phyloP scores from a whole-genome alignment of 1,284 basidiomycete species.

The Ceratobasidium sp. region DNA sequence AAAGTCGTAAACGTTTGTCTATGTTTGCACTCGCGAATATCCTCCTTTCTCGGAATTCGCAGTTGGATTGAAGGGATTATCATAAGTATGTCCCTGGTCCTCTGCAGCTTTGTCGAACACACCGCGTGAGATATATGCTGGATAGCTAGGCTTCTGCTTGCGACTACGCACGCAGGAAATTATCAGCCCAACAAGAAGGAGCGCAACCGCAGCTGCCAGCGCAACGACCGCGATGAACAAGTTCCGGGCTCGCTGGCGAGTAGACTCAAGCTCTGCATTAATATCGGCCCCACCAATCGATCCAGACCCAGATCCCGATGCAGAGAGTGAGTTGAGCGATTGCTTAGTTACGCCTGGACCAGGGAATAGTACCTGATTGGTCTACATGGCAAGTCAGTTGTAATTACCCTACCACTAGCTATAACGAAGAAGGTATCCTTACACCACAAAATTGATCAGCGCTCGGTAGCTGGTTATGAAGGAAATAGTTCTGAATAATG shows the following conservation, averaged over 20 bases:
- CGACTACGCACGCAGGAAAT: conserved; percentile 12
- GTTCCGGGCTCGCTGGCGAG: neutral
- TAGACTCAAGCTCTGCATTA: neutral
- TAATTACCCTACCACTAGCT: no score
- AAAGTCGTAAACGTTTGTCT: no score
- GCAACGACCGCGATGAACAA: conserved; percentile 20
- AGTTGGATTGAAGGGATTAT: conserved; percentile 11
- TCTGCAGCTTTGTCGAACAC: conserved; percentile 19
- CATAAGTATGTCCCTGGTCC: conserved; percentile 32
- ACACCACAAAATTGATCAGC: conserved; percentile 30
- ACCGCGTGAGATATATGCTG: conserved; percentile 16
- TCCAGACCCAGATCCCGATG: neutral
- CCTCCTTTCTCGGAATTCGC: conserved; percentile 4
- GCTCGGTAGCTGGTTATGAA: conserved; percentile 35
- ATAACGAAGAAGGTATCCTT: neutral
- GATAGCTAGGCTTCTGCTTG: neutral
- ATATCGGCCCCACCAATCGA: neutral
- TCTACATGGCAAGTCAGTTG: neutral
- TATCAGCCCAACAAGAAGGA: neutral
- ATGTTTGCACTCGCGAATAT: conserved; percentile 22
- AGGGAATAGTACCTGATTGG: conserved; percentile 45
- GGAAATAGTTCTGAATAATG: conserved; percentile 34
- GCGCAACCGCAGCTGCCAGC: conserved; percentile 5
- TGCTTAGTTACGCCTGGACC: conserved; percentile 26
- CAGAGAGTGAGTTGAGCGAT: neutral